Percentiles rank a stretch among this genome's conserved stretches.
These are phyloP conservation scores for Tricholoma saponaceum DNA, from an alignment of 768 basidiomycete genomes.

Conservation along the genomic window DNA sequence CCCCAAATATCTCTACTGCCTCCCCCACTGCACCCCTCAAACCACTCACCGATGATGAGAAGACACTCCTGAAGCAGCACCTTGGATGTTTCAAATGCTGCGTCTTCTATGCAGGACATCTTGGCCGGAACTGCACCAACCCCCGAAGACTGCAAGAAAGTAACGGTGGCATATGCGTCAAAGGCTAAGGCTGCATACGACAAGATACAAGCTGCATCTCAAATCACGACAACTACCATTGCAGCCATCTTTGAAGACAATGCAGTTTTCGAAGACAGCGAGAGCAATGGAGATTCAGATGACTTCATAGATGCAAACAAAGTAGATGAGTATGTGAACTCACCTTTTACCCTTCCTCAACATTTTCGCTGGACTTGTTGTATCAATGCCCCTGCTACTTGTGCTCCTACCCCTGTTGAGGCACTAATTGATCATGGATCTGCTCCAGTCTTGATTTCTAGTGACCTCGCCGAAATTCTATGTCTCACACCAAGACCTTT, in stretches of 20 bases:
- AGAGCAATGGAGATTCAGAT: not conserved
- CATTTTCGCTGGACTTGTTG: not conserved
- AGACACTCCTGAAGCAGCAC: too few relatives aligned
- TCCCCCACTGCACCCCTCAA: not conserved
- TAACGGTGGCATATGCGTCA: too few relatives aligned
- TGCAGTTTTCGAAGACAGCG: not conserved
- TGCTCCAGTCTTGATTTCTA: too few relatives aligned
- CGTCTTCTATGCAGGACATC: not conserved
- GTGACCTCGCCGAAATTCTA: not conserved
- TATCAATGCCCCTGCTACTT: not conserved
- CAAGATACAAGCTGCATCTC: too few relatives aligned
- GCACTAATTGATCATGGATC: not conserved
- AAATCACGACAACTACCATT: too few relatives aligned
- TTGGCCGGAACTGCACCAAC: too few relatives aligned
- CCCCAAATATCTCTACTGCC: not conserved
- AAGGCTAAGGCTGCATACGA: too few relatives aligned
- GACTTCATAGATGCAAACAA: not conserved
- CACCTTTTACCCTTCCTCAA: not conserved
- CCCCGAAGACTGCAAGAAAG: too few relatives aligned
- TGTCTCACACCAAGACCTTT: not conserved
- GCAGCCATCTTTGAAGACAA: too few relatives aligned
- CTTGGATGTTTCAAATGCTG: too few relatives aligned
- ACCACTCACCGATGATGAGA: not conserved
- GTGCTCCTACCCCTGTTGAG: not conserved
- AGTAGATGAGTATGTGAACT: not conserved